phyloP scores from a whole-genome alignment of 768 basidiomycete genomes.

The Pholiota molesta region DNA sequence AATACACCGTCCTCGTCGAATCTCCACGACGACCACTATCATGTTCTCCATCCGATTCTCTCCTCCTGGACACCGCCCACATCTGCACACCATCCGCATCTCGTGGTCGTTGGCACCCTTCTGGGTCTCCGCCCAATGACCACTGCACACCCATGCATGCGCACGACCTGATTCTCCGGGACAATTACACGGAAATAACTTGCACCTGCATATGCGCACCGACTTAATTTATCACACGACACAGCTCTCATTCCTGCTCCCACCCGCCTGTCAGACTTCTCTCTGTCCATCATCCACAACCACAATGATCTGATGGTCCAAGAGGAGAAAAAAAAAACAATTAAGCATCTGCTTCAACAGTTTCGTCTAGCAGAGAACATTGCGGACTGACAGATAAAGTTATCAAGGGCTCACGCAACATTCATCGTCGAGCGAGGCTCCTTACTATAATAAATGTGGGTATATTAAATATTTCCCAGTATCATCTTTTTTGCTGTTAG shows the following conservation, averaged over 20 bases:
- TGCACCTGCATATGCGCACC: neutral
- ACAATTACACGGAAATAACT: neutral
- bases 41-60: neutral
- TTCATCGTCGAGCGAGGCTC: too few relatives aligned
- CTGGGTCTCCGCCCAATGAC: neutral
- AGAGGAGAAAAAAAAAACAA: too few relatives aligned
- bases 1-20: neutral
- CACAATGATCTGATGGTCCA: too few relatives aligned
- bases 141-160: neutral
- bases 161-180: neutral
- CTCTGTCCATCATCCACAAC: neutral
- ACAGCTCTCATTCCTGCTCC: neutral
- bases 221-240: neutral
- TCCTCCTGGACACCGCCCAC: neutral
- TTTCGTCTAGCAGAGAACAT: neutral
- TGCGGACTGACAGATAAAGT: neutral
- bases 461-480: neutral
- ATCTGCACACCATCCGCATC: neutral
- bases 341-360: neutral
- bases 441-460: neutral
- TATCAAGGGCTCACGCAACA: neutral
- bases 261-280: neutral
- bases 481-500: neutral
- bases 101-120: neutral
- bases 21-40: constrained; percentile 9